These are phyloP conservation scores for Gaeumannomyces tritici DNA, from an alignment of 2,329 filamentous ascomycete genomes.

Conservation along the genomic window DNA sequence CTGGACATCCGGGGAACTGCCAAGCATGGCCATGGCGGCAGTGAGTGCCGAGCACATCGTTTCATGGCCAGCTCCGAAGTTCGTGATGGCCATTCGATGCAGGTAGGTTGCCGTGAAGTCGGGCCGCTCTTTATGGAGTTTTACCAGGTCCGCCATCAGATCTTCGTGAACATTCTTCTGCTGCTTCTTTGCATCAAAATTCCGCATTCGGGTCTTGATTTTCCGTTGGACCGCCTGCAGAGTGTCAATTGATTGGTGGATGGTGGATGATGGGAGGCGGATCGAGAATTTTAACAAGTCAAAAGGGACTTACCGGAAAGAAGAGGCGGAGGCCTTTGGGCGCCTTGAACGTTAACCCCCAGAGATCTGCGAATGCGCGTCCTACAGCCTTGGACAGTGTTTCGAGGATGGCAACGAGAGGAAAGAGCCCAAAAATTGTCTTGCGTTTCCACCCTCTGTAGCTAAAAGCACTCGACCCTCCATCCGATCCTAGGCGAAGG, in stretches of 20 bases:
- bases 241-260: neutral
- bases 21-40: conserved; percentile 36
- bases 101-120: conserved; percentile 38
- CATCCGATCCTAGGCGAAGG: conserved; percentile 31
- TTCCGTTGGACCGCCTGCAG: conserved; percentile 19
- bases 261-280: neutral
- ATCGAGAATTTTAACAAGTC: neutral
- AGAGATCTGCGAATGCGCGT: conserved; percentile 29
- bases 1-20: conserved; percentile 24
- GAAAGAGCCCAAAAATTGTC: conserved; percentile 42
- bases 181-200: neutral
- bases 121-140: conserved; percentile 31
- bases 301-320: conserved; percentile 31
- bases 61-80: conserved; percentile 46
- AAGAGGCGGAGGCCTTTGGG: conserved; percentile 35
- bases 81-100: conserved; percentile 41
- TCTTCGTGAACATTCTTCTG: conserved; percentile 24
- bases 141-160: conserved; percentile 35
- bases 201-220: conserved; percentile 3
- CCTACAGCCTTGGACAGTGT: conserved; percentile 25
- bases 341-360: conserved; percentile 34
- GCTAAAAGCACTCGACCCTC: conserved; percentile 35
- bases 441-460: conserved; percentile 42
- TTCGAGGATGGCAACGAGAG: conserved; percentile 26
- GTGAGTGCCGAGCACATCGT: conserved; percentile 44